Conservation (phyloP, 768 basidiomycete species). For the Lactifluus echinatus region DNA sequence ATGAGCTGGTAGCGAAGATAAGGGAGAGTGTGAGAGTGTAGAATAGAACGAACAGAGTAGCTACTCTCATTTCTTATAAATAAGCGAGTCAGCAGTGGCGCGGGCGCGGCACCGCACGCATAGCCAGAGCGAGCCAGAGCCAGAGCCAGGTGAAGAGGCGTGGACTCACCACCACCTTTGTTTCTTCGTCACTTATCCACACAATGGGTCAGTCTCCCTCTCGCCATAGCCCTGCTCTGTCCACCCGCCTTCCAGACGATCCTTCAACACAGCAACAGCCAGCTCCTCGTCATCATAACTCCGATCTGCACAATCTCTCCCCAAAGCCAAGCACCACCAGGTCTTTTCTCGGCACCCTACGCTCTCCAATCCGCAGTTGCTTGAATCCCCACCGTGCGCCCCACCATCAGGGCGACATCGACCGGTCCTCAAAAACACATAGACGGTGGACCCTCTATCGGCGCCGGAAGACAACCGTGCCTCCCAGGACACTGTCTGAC, state of each 20-base stretch:
- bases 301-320: conserved; percentile 14
- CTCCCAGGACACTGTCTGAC: neutral
- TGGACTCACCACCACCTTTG: too few relatives aligned
- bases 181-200: too few relatives aligned
- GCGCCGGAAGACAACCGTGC: conserved; percentile 5
- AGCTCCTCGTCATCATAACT: conserved; percentile 1
- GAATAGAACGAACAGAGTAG: too few relatives aligned
- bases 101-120: neutral
- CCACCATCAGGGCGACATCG: neutral
- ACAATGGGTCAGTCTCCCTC: conserved; percentile 11
- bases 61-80: too few relatives aligned
- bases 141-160: too few relatives aligned
- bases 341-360: conserved; percentile 12
- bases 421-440: neutral
- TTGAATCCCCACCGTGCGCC: neutral
- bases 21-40: too few relatives aligned
- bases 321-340: conserved; percentile 1
- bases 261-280: neutral
- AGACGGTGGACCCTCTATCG: conserved; percentile 10
- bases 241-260: neutral
- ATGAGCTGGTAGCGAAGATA: conserved; percentile 81
- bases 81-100: too few relatives aligned
- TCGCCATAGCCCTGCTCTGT: conserved; percentile 8
- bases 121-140: too few relatives aligned
- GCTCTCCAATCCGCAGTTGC: conserved; percentile 3